Evolutionary conservation across 208 protist species (phyloP).

Genomic region (Acanthamoeba sp.): DNA sequence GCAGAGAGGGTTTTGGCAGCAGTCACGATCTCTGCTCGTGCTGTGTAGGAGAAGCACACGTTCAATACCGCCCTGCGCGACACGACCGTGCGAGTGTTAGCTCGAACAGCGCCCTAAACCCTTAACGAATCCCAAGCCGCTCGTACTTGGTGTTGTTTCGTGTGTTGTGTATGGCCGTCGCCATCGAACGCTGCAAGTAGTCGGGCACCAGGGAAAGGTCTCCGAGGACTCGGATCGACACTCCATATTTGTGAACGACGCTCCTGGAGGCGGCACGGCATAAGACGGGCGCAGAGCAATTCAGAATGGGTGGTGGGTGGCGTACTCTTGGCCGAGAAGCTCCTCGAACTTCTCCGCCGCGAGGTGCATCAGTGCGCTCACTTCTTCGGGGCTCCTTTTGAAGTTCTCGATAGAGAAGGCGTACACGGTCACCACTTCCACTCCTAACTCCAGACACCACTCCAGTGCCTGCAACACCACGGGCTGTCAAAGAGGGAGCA

Average conservation of each 20-base stretch:
- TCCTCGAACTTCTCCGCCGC: slow-evolving; percentile 84
- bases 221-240: slow-evolving; percentile 83
- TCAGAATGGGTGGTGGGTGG: not conserved
- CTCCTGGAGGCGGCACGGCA: not conserved
- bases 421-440: slow-evolving; percentile 90
- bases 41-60: slow-evolving; percentile 91
- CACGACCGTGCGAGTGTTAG: not conserved
- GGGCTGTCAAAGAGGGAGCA: too few species aligned
- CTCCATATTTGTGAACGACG: slow-evolving; percentile 71
- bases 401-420: slow-evolving; percentile 94
- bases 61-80: slow-evolving; percentile 83
- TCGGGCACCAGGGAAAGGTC: slow-evolving; percentile 75
- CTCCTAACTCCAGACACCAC: slow-evolving; percentile 90
- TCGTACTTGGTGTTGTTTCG: slow-evolving; percentile 68
- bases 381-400: slow-evolving; percentile 89
- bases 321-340: slow-evolving; percentile 73
- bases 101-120: not conserved
- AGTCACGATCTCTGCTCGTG: slow-evolving; percentile 88
- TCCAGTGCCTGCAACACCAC: slow-evolving; percentile 86
- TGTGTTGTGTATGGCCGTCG: slow-evolving; percentile 47
- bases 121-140: not conserved
- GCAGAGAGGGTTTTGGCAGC: slow-evolving; percentile 72
- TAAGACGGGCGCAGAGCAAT: not conserved
- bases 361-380: slow-evolving; percentile 90
- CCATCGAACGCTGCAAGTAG: slow-evolving; percentile 61